These are phyloP conservation scores for Phoenix dactylifera DNA, from an alignment of 176 grass and related monocot genomes.

Conservation along the genomic window DNA sequence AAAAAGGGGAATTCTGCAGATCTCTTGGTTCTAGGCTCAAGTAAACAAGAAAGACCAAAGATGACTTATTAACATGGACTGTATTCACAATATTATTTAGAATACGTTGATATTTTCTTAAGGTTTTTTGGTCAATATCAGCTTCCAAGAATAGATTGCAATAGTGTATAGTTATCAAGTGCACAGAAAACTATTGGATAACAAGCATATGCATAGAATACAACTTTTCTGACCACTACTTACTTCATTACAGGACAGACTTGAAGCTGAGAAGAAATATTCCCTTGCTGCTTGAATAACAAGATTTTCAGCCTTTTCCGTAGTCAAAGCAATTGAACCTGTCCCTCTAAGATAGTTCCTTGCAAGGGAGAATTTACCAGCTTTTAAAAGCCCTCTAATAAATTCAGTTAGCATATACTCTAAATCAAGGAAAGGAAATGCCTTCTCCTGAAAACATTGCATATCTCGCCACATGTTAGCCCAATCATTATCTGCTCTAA, in stretches of 20 bases:
- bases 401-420: constrained; percentile 90
- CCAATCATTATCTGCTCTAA: constrained; percentile 88
- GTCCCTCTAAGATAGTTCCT: constrained; percentile 97
- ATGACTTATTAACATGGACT: too few species aligned
- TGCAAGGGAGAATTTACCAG: constrained; percentile 93
- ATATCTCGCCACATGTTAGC: constrained; percentile 85
- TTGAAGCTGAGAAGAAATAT: constrained; percentile 98
- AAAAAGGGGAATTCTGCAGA: too few species aligned
- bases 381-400: constrained; percentile 87
- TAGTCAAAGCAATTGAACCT: constrained; percentile 57
- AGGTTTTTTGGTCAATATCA: too few species aligned
- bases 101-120: too few species aligned
- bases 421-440: constrained; percentile 95
- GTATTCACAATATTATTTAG: too few species aligned
- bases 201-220: too few species aligned
- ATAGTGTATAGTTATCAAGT: too few species aligned
- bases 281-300: constrained; percentile 88
- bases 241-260: constrained; percentile 78
- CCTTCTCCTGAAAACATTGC: constrained; percentile 87
- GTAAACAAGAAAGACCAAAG: too few species aligned
- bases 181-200: too few species aligned
- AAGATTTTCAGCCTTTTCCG: constrained; percentile 70
- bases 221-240: constrained; percentile 21
- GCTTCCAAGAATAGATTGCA: too few species aligned
- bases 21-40: too few species aligned